Percentiles rank a stretch among this genome's conserved stretches.
Conservation (phyloP, 163 green algal genomes). For the Scenedesmus sp. region DNA sequence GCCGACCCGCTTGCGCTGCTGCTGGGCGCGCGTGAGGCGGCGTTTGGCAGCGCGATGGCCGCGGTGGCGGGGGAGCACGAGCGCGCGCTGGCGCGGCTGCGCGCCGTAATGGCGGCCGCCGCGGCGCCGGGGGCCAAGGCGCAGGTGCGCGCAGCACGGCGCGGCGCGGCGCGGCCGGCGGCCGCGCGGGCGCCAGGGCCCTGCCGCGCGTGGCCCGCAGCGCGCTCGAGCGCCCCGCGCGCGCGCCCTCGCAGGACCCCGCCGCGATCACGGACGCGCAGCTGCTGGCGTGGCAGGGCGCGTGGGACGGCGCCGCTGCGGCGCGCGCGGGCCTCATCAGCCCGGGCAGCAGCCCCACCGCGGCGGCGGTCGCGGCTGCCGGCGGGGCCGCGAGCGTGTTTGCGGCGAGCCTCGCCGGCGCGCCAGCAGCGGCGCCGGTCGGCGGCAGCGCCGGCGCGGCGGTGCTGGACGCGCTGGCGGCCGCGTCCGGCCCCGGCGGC, state of each 20-base stretch:
- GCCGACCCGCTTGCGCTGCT: constrained; percentile 51
- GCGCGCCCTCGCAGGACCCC: constrained; percentile 7
- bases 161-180: too few species aligned
- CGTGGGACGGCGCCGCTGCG: constrained; percentile 18
- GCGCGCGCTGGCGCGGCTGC: constrained; percentile 1
- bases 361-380: not conserved
- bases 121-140: too few species aligned
- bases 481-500: too few species aligned
- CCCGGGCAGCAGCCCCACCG: not conserved
- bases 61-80: not conserved
- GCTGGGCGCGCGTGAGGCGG: constrained; percentile 24
- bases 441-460: not conserved
- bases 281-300: constrained; percentile 28
- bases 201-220: not conserved
- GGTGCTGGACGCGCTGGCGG: too few species aligned
- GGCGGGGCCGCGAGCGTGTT: not conserved
- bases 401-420: not conserved
- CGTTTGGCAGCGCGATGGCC: constrained; percentile 6
- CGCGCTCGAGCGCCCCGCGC: too few species aligned
- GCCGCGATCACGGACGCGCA: constrained; percentile 11
- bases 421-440: constrained; percentile 6
- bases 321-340: not conserved
- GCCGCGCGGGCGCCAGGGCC: not conserved
- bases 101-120: constrained; percentile 14
- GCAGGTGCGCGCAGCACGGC: too few species aligned